phyloP scores from a whole-genome alignment of 2,329 filamentous ascomycete genomes.

The Trichoderma lentiforme region DNA sequence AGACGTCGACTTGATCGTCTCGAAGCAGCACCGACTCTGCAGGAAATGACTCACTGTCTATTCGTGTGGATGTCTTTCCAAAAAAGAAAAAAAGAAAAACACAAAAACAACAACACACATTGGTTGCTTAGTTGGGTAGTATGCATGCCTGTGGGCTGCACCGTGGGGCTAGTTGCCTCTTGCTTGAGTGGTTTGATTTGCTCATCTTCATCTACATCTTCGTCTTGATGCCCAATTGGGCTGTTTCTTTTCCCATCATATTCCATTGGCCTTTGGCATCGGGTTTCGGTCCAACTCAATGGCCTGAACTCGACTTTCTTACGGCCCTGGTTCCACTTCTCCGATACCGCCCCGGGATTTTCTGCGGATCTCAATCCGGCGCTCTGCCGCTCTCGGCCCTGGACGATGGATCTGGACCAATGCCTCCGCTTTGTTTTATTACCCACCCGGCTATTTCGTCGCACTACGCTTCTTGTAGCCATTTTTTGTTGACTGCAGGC shows the following conservation, averaged over 20 bases:
- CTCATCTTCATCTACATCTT: not conserved
- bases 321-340: slow-evolving; percentile 10
- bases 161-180: slow-evolving; percentile 11
- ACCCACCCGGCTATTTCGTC: slow-evolving; percentile 12
- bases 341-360: slow-evolving; percentile 5
- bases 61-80: not conserved
- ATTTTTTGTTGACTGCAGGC: slow-evolving; percentile 4
- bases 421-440: not conserved
- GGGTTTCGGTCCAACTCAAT: not conserved
- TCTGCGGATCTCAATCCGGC: not conserved
- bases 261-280: not conserved
- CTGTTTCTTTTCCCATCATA: not conserved
- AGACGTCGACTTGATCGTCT: slow-evolving; percentile 5
- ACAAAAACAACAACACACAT: not conserved
- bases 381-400: not conserved
- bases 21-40: not conserved
- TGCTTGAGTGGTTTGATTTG: slow-evolving; percentile 1
- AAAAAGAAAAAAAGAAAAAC: not conserved
- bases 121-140: not conserved
- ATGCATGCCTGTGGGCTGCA: slow-evolving; percentile 9
- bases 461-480: not conserved
- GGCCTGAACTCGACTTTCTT: not conserved
- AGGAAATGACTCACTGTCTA: not conserved
- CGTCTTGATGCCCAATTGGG: not conserved
- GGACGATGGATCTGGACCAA: not conserved